phyloP scores from a whole-genome alignment of 495 filamentous ascomycete species.

The Tuber aestivum region DNA sequence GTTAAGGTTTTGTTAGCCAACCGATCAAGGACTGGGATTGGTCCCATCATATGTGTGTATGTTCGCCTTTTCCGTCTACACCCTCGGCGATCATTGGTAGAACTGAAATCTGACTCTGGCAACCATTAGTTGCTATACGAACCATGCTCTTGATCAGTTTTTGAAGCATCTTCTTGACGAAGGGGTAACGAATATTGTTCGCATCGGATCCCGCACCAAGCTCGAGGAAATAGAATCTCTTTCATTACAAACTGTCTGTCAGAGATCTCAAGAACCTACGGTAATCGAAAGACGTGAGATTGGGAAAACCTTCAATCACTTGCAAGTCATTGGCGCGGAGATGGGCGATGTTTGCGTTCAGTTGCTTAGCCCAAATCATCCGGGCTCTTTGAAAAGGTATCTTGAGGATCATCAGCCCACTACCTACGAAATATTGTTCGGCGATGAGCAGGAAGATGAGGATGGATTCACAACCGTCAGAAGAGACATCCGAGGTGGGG shows the following conservation, averaged over 20 bases:
- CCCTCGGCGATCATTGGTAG: conserved; percentile 38
- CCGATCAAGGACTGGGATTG: conserved; percentile 48
- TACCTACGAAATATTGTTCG: conserved; percentile 12
- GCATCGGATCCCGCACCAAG: conserved; percentile 63
- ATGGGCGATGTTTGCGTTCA: conserved; percentile 30
- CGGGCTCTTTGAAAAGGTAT: conserved; percentile 14
- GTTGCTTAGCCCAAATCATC: conserved; percentile 8
- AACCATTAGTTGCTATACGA: conserved; percentile 55
- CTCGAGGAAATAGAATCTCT: conserved; percentile 51
- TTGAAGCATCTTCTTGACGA: conserved; percentile 58
- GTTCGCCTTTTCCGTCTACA: conserved; percentile 6
- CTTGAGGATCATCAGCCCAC: conserved; percentile 13
- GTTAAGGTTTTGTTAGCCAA: conserved; percentile 61
- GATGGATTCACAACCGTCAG: conserved; percentile 10
- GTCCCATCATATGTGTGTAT: conserved; percentile 58
- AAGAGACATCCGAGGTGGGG: not conserved
- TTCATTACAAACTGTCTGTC: conserved; percentile 48
- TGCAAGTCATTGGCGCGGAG: conserved; percentile 36
- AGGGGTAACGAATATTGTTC: conserved; percentile 57
- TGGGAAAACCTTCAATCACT: conserved; percentile 40
- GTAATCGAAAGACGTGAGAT: conserved; percentile 45
- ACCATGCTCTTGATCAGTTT: conserved; percentile 68
- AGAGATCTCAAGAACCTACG: conserved; percentile 42
- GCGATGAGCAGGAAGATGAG: conserved; percentile 14
- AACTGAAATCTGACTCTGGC: not conserved